Evolutionary conservation across 352 stramenopile genomes (phyloP).

Genomic region (Phytophthora tentaculata): DNA sequence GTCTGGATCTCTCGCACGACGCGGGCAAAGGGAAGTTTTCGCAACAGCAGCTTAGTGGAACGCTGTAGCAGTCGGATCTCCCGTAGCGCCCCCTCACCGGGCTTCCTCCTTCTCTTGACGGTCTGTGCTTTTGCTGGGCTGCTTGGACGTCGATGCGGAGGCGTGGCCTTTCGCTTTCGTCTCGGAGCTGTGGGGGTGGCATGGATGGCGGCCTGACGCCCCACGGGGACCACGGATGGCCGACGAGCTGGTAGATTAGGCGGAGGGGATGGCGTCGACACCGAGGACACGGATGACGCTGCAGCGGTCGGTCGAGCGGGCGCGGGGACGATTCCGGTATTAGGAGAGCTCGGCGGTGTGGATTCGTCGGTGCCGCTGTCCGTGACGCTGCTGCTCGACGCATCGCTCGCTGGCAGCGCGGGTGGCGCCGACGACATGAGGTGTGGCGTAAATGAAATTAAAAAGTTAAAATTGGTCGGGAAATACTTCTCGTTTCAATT

Average conservation of each 20-base stretch:
- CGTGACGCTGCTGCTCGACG: constrained; percentile 42
- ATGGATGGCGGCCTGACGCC: constrained; percentile 49
- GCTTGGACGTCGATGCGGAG: constrained; percentile 26
- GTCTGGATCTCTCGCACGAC: constrained; percentile 95
- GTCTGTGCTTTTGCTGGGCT: constrained; percentile 14
- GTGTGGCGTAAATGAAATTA: no score
- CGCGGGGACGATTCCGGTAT: constrained; percentile 20
- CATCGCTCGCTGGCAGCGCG: constrained; percentile 23
- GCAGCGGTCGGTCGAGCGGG: constrained; percentile 5
- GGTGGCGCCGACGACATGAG: constrained; percentile 27
- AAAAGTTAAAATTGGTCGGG: no score
- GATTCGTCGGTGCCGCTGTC: constrained; percentile 39
- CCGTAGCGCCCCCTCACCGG: constrained; percentile 86
- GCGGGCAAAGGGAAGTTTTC: constrained; percentile 96
- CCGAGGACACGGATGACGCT: constrained; percentile 17
- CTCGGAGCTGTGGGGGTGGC: constrained; percentile 42
- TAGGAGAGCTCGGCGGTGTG: constrained; percentile 31
- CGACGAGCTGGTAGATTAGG: constrained; percentile 35
- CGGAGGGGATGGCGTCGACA: constrained; percentile 37
- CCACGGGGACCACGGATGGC: constrained; percentile 41
- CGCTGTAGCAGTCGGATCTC: constrained; percentile 98
- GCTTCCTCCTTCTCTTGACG: constrained; percentile 58
- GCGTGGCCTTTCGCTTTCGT: constrained; percentile 42
- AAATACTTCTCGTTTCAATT: neutral
- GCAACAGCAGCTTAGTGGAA: constrained; percentile 95